phyloP scores from a whole-genome alignment of 2,329 filamentous ascomycete genomes.

The Dactylellina haptotyla region DNA sequence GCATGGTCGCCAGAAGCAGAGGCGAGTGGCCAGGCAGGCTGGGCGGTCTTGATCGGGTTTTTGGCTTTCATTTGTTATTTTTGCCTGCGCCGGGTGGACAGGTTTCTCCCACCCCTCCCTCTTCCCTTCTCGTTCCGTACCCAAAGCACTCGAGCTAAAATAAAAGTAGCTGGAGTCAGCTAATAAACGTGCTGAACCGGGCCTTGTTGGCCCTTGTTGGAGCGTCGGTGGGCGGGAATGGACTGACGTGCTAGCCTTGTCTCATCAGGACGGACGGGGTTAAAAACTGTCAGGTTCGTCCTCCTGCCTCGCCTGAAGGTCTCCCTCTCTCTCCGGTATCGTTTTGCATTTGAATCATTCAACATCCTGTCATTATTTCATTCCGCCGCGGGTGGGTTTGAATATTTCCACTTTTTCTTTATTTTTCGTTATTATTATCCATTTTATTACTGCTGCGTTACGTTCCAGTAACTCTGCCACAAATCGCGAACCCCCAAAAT shows the following conservation, averaged over 20 bases:
- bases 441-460: too few species aligned
- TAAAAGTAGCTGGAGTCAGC: slow-evolving; percentile 26
- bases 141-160: background rate
- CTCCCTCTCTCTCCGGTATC: background rate
- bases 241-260: background rate
- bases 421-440: too few species aligned
- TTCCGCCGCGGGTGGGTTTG: slow-evolving; percentile 31
- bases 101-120: too few species aligned
- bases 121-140: too few species aligned
- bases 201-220: slow-evolving; percentile 6
- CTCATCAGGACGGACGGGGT: slow-evolving; percentile 2
- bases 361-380: background rate
- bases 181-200: slow-evolving; percentile 13
- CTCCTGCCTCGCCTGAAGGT: slow-evolving; percentile 6
- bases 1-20: slow-evolving; percentile 26
- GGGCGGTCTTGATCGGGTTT: background rate
- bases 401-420: too few species aligned
- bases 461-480: too few species aligned
- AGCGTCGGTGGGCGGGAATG: too few species aligned
- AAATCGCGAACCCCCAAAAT: too few species aligned
- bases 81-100: slow-evolving; percentile 25
- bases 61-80: slow-evolving; percentile 5
- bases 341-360: slow-evolving; percentile 11
- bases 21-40: slow-evolving; percentile 11
- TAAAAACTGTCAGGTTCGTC: slow-evolving; percentile 35